phyloP scores from a whole-genome alignment of 2,329 filamentous ascomycete genomes.

The Colletotrichum tanaceti region DNA sequence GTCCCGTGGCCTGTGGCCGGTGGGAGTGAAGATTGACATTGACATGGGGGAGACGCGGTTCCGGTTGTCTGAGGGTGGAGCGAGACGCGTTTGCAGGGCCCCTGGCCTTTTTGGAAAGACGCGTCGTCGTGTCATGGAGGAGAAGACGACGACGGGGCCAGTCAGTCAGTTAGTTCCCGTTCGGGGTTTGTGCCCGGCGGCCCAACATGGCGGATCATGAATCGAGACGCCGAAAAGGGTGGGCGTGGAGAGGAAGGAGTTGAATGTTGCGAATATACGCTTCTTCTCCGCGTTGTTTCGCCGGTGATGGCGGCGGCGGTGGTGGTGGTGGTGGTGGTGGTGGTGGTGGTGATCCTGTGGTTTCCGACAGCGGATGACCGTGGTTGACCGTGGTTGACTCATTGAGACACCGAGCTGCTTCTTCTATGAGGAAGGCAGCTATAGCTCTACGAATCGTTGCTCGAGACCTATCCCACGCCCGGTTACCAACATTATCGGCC shows the following conservation, averaged over 20 bases:
- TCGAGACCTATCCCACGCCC: too few relatives aligned
- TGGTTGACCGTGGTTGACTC: too few relatives aligned
- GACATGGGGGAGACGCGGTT: constrained; percentile 31
- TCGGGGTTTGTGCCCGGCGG: neutral
- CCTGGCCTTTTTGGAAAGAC: constrained; percentile 8
- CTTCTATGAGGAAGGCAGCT: too few relatives aligned
- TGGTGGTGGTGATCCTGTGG: neutral
- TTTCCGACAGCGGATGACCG: neutral
- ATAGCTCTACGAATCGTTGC: too few relatives aligned
- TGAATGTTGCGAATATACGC: neutral
- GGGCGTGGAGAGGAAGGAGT: neutral
- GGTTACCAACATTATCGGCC: too few relatives aligned
- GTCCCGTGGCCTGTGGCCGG: constrained; percentile 26
- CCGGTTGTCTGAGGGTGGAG: constrained; percentile 24
- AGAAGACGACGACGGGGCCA: neutral
- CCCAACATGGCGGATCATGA: neutral
- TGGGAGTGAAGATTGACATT: constrained; percentile 10
- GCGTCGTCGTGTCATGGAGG: constrained; percentile 12
- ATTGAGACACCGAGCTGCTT: neutral
- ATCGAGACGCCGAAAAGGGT: neutral
- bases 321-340: too few relatives aligned
- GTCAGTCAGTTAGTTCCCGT: too few relatives aligned
- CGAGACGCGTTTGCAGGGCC: constrained; percentile 25
- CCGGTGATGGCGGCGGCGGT: too few relatives aligned
- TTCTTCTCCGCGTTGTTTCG: neutral